Evolutionary conservation across 768 basidiomycete species (phyloP).

Genomic region (Galerina marginata): DNA sequence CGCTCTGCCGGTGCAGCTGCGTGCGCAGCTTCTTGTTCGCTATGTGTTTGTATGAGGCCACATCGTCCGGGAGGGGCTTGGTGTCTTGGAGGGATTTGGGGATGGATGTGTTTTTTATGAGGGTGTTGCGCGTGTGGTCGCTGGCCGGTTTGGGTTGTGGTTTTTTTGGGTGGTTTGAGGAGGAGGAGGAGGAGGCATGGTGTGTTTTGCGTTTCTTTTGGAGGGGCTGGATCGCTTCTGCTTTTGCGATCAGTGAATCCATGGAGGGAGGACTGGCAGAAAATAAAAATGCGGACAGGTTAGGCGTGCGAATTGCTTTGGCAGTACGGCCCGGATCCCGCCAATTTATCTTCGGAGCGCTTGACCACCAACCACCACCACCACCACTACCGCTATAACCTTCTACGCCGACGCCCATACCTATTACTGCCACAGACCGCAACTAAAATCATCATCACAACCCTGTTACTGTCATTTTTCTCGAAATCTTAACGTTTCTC

Average conservation of each 20-base stretch:
- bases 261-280: constrained; percentile 38
- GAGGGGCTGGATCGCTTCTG: constrained; percentile 58
- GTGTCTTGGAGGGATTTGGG: constrained; percentile 72
- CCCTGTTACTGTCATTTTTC: too few relatives aligned
- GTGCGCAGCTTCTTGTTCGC: constrained; percentile 78
- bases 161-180: constrained; percentile 33
- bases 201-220: constrained; percentile 49
- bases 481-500: too few relatives aligned
- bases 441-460: too few relatives aligned
- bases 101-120: constrained; percentile 61
- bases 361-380: too few relatives aligned
- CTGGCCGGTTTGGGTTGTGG: constrained; percentile 14
- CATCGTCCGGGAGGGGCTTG: constrained; percentile 49
- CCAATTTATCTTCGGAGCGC: too few relatives aligned
- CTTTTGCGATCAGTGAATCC: constrained; percentile 78
- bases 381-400: too few relatives aligned
- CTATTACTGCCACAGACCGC: too few relatives aligned
- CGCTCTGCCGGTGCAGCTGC: constrained; percentile 65
- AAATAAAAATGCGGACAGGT: constrained; percentile 6
- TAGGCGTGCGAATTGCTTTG: neutral
- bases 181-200: constrained; percentile 6
- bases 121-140: constrained; percentile 63
- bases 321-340: too few relatives aligned
- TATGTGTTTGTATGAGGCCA: constrained; percentile 63
- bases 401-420: too few relatives aligned